A percentile compares a stretch with the other conserved stretches of the same genome.
Evolutionary conservation across 345 rosid genomes (phyloP).

Genomic region (Syzygium aromaticum): DNA sequence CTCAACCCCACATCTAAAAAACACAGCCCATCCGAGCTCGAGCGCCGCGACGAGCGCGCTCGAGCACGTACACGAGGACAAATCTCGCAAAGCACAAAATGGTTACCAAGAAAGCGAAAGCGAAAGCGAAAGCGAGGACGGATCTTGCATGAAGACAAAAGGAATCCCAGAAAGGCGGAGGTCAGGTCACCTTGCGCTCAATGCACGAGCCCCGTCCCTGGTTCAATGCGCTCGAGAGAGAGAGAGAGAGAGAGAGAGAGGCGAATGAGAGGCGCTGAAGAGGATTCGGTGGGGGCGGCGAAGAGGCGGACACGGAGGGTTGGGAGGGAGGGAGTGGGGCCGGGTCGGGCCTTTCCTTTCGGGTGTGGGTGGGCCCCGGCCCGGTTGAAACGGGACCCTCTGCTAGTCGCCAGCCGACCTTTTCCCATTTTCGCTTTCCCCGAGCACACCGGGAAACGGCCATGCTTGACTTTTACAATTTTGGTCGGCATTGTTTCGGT

Average conservation of each 20-base stretch:
- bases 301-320: constrained; percentile 3
- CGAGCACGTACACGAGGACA: neutral
- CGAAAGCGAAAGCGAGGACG: neutral
- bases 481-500: neutral
- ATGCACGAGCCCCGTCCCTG: neutral
- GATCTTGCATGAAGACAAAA: neutral
- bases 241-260: neutral
- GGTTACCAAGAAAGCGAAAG: neutral
- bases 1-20: too few relatives aligned
- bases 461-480: neutral
- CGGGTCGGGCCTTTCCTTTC: neutral
- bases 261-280: neutral
- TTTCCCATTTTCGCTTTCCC: neutral
- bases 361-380: neutral
- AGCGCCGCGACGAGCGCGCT: too few relatives aligned
- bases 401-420: neutral
- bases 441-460: neutral
- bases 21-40: too few relatives aligned
- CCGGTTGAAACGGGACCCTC: neutral
- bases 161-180: neutral
- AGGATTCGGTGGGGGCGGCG: constrained; percentile 4
- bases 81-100: neutral
- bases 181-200: neutral
- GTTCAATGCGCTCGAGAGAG: neutral
- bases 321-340: neutral